Evolutionary conservation across 495 filamentous ascomycete genomes (phyloP).

Genomic region (Copromyces sp.): DNA sequence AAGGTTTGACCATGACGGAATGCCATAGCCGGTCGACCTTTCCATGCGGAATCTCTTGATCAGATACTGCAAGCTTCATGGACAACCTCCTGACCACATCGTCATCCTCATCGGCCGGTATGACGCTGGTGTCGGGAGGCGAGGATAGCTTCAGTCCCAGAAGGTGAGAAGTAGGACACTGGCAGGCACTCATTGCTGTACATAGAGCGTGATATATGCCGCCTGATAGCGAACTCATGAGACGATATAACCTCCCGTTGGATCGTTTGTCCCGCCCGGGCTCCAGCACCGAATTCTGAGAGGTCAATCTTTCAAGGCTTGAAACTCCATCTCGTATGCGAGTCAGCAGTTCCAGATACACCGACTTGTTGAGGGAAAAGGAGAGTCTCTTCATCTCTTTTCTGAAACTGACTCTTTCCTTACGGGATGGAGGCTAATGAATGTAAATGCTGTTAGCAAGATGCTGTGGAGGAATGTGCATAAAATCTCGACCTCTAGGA

Average conservation of each 20-base stretch:
- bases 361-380: constrained; percentile 21
- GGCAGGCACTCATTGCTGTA: constrained; percentile 11
- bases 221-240: constrained; percentile 21
- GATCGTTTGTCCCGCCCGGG: constrained; percentile 13
- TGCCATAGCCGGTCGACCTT: not conserved
- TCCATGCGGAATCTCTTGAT: not conserved
- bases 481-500: not conserved
- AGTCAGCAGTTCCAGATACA: constrained; percentile 19
- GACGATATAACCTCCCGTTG: constrained; percentile 12
- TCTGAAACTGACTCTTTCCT: not conserved
- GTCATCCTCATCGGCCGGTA: constrained; percentile 10
- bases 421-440: not conserved
- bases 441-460: not conserved
- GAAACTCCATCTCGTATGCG: constrained; percentile 23
- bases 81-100: not conserved
- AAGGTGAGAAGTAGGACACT: constrained; percentile 20
- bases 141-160: constrained; percentile 8
- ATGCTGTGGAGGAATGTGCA: not conserved
- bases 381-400: constrained; percentile 17
- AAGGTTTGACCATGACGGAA: not conserved
- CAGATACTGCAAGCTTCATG: not conserved
- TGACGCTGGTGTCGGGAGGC: constrained; percentile 8
- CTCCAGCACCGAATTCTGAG: constrained; percentile 22
- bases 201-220: constrained; percentile 26
- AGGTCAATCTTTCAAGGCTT: constrained; percentile 24